Base-by-base conservation (phyloP, 1,139 yeast genomes). In the Nakaseomyces uthaithaninus region DNA sequence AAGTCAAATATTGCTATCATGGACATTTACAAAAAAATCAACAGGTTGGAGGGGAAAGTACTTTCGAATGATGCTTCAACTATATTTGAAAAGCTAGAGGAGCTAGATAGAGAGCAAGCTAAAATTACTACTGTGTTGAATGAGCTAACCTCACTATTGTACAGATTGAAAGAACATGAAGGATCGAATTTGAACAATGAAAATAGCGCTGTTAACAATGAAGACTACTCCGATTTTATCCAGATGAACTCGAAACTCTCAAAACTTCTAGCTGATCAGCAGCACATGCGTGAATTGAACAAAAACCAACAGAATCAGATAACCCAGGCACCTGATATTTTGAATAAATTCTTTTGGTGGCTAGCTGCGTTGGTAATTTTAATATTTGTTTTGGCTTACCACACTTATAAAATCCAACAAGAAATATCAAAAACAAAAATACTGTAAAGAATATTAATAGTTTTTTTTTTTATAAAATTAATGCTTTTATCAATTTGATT, bases 401-500 rank as follows among this genome's bases (percentile, higher is more conserved):
- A 63, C 42, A 64, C 67, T 9, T 65, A 62, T 47, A 62, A 54
- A 42, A 53, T 66, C 22, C 66, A 67, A 49, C 65, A 64, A 50
- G 70, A 65, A 37, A 63, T 59, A 27, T 51, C 59, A 22, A 66
- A 65, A 45, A 59, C 66, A 12, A 66, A 66, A 45, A 43, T 64
- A 16, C 45, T 65, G 31, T 65, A 48, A 17, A 11, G n/a, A 7
- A 15, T 18, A n/a, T 6, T 14, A 14, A 12, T n/a, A 14, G 17
- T 7, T 8, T 14, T 25, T n/a, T 28, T 17, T 4, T 8, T n/a
- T 15, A 17, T 17, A 10, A n/a, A 17, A 28, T 17, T 11, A 11
- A 16, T 28, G 15, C 11, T 9, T 28, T 16, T 31, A 31, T 20
- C 4, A 17, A 17, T 15, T 4, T 31, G 8, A 31, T 8, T 20